Percentiles rank a stretch among this genome's conserved stretches.
These are phyloP conservation scores for Tilletia setariae DNA, from an alignment of 1,284 basidiomycete genomes.

Conservation along the genomic window DNA sequence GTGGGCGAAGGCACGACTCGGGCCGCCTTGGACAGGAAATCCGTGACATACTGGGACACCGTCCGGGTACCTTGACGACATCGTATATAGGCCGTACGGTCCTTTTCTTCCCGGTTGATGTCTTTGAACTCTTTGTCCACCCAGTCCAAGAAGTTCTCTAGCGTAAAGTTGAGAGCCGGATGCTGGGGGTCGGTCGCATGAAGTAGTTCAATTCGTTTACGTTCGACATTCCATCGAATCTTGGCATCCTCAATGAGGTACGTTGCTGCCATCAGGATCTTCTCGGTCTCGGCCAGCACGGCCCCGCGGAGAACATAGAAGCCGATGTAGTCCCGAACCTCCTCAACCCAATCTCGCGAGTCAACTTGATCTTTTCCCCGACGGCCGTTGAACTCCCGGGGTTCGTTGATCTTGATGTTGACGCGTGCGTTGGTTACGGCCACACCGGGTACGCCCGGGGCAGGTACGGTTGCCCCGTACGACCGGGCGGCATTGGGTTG, in stretches of 20 bases:
- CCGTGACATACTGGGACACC: background rate
- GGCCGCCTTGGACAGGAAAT: background rate
- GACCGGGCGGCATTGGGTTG: too few relatives aligned
- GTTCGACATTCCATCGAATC: background rate
- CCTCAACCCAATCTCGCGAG: background rate
- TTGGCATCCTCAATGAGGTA: background rate
- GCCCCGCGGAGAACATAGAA: background rate
- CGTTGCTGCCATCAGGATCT: background rate
- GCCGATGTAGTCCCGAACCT: background rate
- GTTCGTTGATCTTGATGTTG: background rate
- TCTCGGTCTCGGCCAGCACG: background rate
- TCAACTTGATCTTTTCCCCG: too few relatives aligned
- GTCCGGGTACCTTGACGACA: background rate
- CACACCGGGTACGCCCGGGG: background rate
- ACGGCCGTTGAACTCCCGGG: background rate
- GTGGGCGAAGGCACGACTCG: background rate
- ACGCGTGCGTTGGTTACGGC: background rate
- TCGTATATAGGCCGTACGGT: background rate
- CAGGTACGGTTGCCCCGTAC: background rate
- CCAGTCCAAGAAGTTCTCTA: background rate
- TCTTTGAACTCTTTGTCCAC: background rate
- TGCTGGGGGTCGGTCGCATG: background rate
- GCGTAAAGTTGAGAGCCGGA: background rate
- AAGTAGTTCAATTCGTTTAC: background rate
- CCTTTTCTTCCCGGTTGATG: slow-evolving; percentile 2